Base-by-base conservation (phyloP, 2,329 filamentous ascomycete genomes). In the Alternaria conjuncta region DNA sequence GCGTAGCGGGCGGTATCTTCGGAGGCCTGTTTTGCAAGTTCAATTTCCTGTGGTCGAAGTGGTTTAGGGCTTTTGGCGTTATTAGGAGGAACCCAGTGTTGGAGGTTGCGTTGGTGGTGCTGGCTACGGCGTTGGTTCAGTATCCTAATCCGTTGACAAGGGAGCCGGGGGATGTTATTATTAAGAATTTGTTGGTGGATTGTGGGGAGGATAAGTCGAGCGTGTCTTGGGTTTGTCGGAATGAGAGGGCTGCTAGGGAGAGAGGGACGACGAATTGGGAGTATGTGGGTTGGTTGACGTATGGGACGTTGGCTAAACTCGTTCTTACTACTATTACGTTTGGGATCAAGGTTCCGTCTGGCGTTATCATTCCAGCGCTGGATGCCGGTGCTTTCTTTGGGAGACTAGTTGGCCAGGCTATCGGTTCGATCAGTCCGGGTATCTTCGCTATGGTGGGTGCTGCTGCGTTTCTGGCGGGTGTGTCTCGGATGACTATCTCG, bases 381-480 rank as follows among this genome's bases (percentile, higher is more conserved):
- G 85, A 87, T 61, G 86, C 83, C 4, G 87, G 87, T 13, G 86
- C 86, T 0, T 80, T 89, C 28, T 88, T 88, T 64, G 86, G 87
- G 4, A 82, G 86, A 4, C 79, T 89, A 4, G 69, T 88, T 1
- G 86, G 83, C 64, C 76, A 85, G 69, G 70, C 72, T 13, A 75
- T 84, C 15, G 71, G 75, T 0, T 73, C 75, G 8, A 85, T 86
- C 18, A 86, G 85, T 2, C 86, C 87, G 0, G 75, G 87, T 3
- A 87, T 88, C 56, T 88, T 88, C 72, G 87, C 87, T 58, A 87
- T 89, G 84, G 86, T 89, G 10, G 87, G 86, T 2, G 84, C 86
- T 1, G 86, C 84, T 4, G 86, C 86, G 0, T 88, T 88, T 70
- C 82, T 89, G 0, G 86, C 86, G 1, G 87, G 87, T 6, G 86